Base-by-base conservation (phyloP, 2,329 filamentous ascomycete species). In the Talaromyces albobiverticillius region DNA sequence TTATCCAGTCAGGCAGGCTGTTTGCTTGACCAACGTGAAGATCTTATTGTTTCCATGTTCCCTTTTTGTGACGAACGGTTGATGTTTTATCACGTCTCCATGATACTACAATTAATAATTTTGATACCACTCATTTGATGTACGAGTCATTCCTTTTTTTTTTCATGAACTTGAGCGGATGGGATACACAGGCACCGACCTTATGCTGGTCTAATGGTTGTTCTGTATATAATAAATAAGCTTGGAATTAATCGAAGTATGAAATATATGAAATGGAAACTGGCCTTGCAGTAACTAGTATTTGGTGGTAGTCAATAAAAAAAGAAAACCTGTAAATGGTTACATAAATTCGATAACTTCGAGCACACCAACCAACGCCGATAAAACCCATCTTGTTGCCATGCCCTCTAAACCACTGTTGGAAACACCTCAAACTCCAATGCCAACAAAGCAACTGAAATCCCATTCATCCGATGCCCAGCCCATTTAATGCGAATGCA, bases 21-120 rank as follows among this genome's bases (percentile, higher is more conserved):
- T n/a, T n/a, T 29, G 16, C 22, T 10, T 16, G 25, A 50, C 40
- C 9, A 18, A 32, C 6, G 10, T 25, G 14, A n/a, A 22, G 10
- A 26, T 14, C 23, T 25, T 29, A 25, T 23, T 32, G 4, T 13
- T 36, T 45, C 3, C 23, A 31, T 51, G 3, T 18, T 25, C n/a
- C 31, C 11, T 9, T 45, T 14, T 16, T 31, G 9, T 20, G 23
- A 42, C 26, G 36, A 22, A 42, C 8, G 1, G n/a, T n/a, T 43
- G 32, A 34, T 26, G 49, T 48, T n/a, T n/a, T 52, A 45, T 49
- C 7, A 56, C 54, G 49, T 53, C 48, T 25, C 20, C 32, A 56
- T 32, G 54, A 52, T 51, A 31, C n/a, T n/a, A n/a, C 26, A 46
- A 23, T 46, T 53, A 25, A 53, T 22, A 40, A n/a, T 23, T 46